Evolutionary conservation across 164 flowering plant species (phyloP), one percentile per base, ranked within the genome.

Genomic region (Macadamia tetraphylla): DNA sequence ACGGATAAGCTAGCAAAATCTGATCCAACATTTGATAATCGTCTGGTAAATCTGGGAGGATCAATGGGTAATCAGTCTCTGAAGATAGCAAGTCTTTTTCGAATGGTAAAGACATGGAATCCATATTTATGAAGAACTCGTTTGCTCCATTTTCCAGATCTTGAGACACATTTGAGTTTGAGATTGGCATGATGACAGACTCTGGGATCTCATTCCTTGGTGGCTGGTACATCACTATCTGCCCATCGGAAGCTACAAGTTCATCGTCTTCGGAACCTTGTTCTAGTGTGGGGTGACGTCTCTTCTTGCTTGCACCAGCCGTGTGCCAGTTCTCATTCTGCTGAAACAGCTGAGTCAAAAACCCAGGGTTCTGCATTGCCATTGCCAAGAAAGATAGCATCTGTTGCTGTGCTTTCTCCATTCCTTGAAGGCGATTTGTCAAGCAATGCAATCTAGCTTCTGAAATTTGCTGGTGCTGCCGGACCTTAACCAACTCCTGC

Each of bases 191-290:
- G 35, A 58, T 4, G 11, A 58, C 3, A 29, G 40, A 40, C 62
- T 30, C 30, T 58, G 62, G 15, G 30, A 14, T 30, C 62, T 58
- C 62, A 58, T 58, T 58, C 62, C 6, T 58, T 9, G 40, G 62
- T 58, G 14, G 62, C 62, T 58, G 40, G 40, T 58, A 58, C 62
- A 3, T 58, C 40, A 58, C 62, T 30, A 58, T 58, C 62, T 58
- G 62, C 2, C 62, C 40, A 58, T 58, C 62, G 30, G 15, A 58
- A 29, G 3, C 62, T 58, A 29, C 40, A 29, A 15, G 12, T 29
- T 58, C 62, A 29, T 2, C 5, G 18, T 3, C 40, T 9, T 58
- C 62, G 3, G 40, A 11, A 58, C 12, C 40, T 58, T 58, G 62
- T 58, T 58, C 62, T 6, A 58, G 62, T 9, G 30, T 30, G 30